A percentile compares a stretch with the other conserved stretches of the same genome.
Conservation (phyloP, 2,329 filamentous ascomycete species). For the Arthrobotrys sinensis region DNA sequence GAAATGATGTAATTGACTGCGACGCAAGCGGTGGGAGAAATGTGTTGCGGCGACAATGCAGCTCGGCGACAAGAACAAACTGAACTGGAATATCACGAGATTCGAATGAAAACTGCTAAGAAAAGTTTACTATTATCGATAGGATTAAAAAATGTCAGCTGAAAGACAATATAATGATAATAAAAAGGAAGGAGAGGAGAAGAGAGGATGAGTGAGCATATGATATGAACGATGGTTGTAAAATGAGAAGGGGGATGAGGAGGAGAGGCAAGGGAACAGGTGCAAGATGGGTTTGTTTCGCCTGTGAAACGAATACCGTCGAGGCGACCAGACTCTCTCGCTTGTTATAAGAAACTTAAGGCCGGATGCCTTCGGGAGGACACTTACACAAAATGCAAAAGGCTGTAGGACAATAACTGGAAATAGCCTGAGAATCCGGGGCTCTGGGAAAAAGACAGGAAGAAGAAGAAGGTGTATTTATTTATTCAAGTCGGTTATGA, state of each 20-base stretch:
- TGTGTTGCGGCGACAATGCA: slow-evolving; percentile 12
- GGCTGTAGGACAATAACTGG: not conserved
- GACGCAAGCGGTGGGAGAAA: slow-evolving; percentile 25
- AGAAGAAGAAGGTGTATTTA: not conserved
- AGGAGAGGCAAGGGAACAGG: not conserved
- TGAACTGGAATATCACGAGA: not conserved
- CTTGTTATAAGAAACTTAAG: not conserved
- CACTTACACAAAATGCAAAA: slow-evolving; percentile 2
- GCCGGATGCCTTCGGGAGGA: slow-evolving; percentile 28
- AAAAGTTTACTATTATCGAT: not conserved
- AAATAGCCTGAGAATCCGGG: not conserved
- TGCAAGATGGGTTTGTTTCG: slow-evolving; percentile 33
- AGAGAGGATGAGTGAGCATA: slow-evolving; percentile 1
- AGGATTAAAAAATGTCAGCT: not conserved
- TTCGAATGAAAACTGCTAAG: no score
- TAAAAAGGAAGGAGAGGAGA: not conserved
- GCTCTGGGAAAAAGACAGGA: not conserved
- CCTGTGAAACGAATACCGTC: slow-evolving; percentile 39
- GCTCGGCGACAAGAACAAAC: not conserved
- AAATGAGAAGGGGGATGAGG: not conserved
- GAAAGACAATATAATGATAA: not conserved
- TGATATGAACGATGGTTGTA: not conserved
- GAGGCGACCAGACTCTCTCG: not conserved
- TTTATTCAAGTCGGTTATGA: no score
- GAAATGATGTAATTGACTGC: slow-evolving; percentile 34